Base-by-base conservation (phyloP, 2,329 filamentous ascomycete genomes). In the Aspergillus alliaceus region DNA sequence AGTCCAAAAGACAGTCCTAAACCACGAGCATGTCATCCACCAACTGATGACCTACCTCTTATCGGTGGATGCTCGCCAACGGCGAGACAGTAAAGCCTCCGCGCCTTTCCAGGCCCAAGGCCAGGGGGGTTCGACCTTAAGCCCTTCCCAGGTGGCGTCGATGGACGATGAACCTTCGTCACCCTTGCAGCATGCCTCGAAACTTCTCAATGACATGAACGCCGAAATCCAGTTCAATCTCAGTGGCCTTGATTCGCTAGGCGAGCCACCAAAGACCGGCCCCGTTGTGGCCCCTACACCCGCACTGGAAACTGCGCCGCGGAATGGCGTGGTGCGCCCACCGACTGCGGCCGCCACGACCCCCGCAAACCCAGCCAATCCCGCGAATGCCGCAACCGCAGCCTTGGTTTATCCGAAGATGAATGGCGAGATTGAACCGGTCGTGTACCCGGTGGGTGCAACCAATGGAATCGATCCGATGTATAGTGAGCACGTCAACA, bases 391-490 rank as follows among this genome's bases (percentile, higher is more conserved):
- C 12, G 24, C 40, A 15, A 29, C 40, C 40, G 27, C 40, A 44
- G 40, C 79, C 2, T 77, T 85, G 69, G 80, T 80, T 5, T 82
- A 76, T 63, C 66, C 74, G 24, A 79, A 82, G 58, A 75, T 79
- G 59, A 72, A 82, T 37, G 79, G 79, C 14, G 86, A 89, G 54
- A 73, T 89, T 44, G 87, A 90, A 59, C 84, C 82, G 61, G 84
- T 96, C 53, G 92, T 97, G 9, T 98, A 97, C 71, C 93, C 93
- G 0, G 91, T 96, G 15, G 93, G 93, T 18, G 87, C 92, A 63
- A 95, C 89, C 0, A 90, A 96, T 63, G 93, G 93, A 53, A 97
- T 97, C 64, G 93, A 97, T 70, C 93, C 93, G 1, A 95, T 96
- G 82, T 93, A 93, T 70, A 89, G 90, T 65, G 93, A 97, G 66